phyloP scores from a whole-genome alignment of 2,329 filamentous ascomycete species.

The Colletotrichum agaves region DNA sequence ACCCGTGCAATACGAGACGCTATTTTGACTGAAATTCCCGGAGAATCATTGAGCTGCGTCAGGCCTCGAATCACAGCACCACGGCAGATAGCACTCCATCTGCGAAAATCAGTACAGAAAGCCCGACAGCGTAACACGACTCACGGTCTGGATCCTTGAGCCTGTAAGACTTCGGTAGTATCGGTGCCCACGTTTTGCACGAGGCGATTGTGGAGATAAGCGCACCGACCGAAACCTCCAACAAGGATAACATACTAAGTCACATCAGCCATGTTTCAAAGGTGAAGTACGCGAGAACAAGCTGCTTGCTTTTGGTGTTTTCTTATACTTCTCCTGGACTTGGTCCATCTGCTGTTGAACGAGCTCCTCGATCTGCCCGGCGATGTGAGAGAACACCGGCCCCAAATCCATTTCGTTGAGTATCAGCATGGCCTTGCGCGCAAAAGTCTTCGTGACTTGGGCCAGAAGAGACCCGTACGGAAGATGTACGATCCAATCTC shows the following conservation, averaged over 20 bases:
- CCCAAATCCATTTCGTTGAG: slow-evolving; percentile 39
- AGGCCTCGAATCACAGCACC: slow-evolving; percentile 47
- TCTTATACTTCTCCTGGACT: slow-evolving; percentile 32
- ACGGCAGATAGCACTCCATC: slow-evolving; percentile 50
- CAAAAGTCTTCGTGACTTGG: slow-evolving; percentile 1
- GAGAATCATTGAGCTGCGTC: background rate
- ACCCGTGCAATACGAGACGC: slow-evolving; percentile 42
- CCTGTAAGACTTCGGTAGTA: slow-evolving; percentile 45
- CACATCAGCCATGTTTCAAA: background rate
- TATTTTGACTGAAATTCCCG: background rate
- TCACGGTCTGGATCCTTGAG: slow-evolving; percentile 46
- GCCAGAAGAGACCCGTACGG: slow-evolving; percentile 31
- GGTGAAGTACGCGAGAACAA: background rate
- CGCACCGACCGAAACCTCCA: slow-evolving; percentile 51
- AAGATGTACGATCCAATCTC: background rate
- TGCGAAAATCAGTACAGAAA: background rate
- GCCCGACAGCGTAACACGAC: slow-evolving; percentile 29
- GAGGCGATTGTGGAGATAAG: slow-evolving; percentile 44
- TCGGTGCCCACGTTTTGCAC: background rate
- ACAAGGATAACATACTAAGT: slow-evolving; percentile 51
- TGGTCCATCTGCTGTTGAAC: slow-evolving; percentile 42
- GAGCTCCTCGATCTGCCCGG: slow-evolving; percentile 39
- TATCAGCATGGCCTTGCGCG: background rate
- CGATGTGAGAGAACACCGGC: slow-evolving; percentile 40
- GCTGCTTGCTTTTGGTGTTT: slow-evolving; percentile 42